phyloP scores from a whole-genome alignment of 208 protist genomes.

The Leishmania aethiopica region DNA sequence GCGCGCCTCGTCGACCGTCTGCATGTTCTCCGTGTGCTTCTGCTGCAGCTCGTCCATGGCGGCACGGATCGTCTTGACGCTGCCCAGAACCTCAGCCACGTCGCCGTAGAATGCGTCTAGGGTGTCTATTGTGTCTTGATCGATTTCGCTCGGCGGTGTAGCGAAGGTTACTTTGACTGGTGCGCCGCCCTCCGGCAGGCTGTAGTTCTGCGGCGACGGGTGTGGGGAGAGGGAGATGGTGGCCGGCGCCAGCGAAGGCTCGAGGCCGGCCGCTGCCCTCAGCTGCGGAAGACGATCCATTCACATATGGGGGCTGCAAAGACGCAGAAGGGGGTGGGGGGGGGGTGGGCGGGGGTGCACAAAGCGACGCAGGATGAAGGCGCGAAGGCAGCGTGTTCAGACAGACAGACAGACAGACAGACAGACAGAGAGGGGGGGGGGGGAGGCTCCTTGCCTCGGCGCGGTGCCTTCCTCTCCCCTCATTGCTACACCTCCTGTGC shows the following conservation, averaged over 20 bases:
- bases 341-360: not conserved
- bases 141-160: slow-evolving; percentile 40
- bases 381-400: not conserved
- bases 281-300: slow-evolving; percentile 33
- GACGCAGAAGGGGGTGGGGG: not conserved
- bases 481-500: not conserved
- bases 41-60: slow-evolving; percentile 53
- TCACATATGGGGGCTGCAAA: not conserved
- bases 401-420: not conserved
- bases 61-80: slow-evolving; percentile 40
- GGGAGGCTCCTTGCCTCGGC: not conserved
- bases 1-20: slow-evolving; percentile 62
- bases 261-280: slow-evolving; percentile 24
- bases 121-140: slow-evolving; percentile 60
- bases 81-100: slow-evolving; percentile 27
- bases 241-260: not conserved
- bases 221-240: slow-evolving; percentile 2
- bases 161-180: slow-evolving; percentile 32
- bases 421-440: not conserved
- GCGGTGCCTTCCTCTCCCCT: too few relatives aligned
- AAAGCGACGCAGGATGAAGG: not conserved
- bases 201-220: slow-evolving; percentile 16
- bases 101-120: slow-evolving; percentile 80
- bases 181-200: slow-evolving; percentile 2
- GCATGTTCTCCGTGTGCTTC: slow-evolving; percentile 77